Base-by-base conservation (phyloP, 148 eudicot genomes). In the Rheum nobile region DNA sequence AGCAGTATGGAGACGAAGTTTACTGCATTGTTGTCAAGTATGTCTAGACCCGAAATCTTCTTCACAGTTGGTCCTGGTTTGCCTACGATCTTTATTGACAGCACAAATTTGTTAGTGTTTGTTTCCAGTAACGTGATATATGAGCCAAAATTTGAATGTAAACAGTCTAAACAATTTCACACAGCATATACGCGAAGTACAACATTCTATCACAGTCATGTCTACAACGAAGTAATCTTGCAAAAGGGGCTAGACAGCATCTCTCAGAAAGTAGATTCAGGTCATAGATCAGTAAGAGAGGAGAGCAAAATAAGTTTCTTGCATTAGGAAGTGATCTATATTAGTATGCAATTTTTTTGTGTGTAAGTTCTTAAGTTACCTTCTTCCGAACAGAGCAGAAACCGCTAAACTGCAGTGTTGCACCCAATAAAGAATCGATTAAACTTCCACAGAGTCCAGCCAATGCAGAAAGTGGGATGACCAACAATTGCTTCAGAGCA, bases 371-470 rank as follows among this genome's bases (percentile, higher is more conserved):
- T 57, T 26, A 57, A 12, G 8, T 79, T 77, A 91, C 98, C 96
- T 91, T 94, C 17, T 89, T 89, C 71, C 97, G 91, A 42, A 94
- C 87, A 54, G 75, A 71, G 77, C 98, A 94, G 76, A 80, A 87
- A 67, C 98, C 98, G 55, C 89, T 88, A 80, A 77, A 94, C 69
- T 94, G 98, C 75, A 94, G 71, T 8, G 98, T 94, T 54, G 98
- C 98, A 50, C 98, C 98, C 82, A 94, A 76, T 4, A 94, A 67
- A 52, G 97, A 94, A 81, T 94, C 98, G 34, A 94, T 87, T 75
- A 89, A 47, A 75, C 98, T 94, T 74, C 98, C 98, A 76, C 82
- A 76, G 12, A 94, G 80, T 76, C 98, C 98, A 4, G 96, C 89
- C 71, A 89, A 6, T 12, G 89, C 83, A 80, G 97, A 84, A 42